These are phyloP conservation scores for Cucurbitaria berberidis DNA, from an alignment of 2,329 filamentous ascomycete species.

Conservation along the genomic window DNA sequence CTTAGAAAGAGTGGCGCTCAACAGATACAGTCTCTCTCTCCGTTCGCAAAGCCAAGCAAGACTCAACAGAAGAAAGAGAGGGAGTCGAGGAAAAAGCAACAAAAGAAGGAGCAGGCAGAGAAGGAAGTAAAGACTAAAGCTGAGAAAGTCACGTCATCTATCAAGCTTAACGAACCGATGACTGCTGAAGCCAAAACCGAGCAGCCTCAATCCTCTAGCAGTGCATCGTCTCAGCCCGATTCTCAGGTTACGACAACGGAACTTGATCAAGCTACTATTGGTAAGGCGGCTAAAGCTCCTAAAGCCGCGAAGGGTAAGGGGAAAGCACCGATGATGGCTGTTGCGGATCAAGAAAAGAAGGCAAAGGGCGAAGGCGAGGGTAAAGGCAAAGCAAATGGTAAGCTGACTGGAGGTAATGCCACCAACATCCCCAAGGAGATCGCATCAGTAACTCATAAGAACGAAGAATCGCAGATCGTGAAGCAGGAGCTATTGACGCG, in stretches of 20 bases:
- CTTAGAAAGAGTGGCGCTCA: conserved; percentile 31
- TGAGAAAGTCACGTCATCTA: conserved; percentile 8
- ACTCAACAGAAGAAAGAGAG: conserved; percentile 41
- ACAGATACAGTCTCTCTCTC: conserved; percentile 38
- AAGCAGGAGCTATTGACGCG: background rate
- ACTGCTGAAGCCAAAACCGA: conserved; percentile 3
- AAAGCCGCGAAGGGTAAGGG: conserved; percentile 7
- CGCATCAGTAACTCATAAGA: conserved; percentile 23
- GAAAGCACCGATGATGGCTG: background rate
- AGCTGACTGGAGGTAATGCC: conserved; percentile 15
- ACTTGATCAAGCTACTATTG: background rate
- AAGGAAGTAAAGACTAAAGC: conserved; percentile 19
- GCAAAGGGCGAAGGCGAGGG: background rate
- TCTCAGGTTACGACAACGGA: background rate
- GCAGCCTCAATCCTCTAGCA: background rate
- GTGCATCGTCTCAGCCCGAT: background rate
- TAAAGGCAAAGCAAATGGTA: conserved; percentile 6
- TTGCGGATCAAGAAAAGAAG: background rate
- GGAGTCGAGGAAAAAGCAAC: conserved; percentile 47
- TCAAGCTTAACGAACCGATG: conserved; percentile 1
- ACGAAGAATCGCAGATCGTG: conserved; percentile 6
- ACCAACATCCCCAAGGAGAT: conserved; percentile 7
- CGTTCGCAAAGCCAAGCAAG: conserved; percentile 37
- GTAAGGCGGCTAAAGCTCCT: background rate
- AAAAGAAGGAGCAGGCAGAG: conserved; percentile 30